Conservation (phyloP, 1,284 basidiomycete genomes). For the Austroboletus niveus region DNA sequence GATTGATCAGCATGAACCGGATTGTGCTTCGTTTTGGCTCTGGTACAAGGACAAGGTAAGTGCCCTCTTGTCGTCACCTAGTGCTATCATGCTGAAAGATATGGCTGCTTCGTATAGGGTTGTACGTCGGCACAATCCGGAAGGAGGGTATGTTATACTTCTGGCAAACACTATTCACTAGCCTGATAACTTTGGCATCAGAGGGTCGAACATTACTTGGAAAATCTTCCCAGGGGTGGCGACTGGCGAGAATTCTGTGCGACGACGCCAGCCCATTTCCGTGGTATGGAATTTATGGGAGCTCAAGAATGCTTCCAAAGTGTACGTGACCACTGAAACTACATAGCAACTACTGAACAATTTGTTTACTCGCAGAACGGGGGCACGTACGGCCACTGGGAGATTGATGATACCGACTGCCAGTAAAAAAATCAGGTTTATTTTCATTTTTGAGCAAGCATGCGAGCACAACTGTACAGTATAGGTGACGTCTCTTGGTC, state of each 20-base stretch:
- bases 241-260: constrained; percentile 33
- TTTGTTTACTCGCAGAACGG: constrained; percentile 7
- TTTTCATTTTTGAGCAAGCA: too few species aligned
- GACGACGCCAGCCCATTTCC: constrained; percentile 28
- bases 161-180: not conserved
- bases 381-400: constrained; percentile 25
- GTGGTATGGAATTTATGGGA: constrained; percentile 21
- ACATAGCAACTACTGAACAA: not conserved
- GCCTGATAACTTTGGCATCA: not conserved
- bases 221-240: constrained; percentile 22
- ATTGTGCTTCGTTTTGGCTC: constrained; percentile 21
- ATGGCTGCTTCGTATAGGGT: constrained; percentile 2
- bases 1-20: constrained; percentile 21
- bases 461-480: too few species aligned
- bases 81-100: not conserved
- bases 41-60: constrained; percentile 22
- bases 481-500: too few species aligned
- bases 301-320: constrained; percentile 23
- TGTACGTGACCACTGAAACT: constrained; percentile 3
- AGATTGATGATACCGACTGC: constrained; percentile 23
- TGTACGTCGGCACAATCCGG: constrained; percentile 18
- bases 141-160: constrained; percentile 12
- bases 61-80: not conserved
- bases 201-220: constrained; percentile 26
- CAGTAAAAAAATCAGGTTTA: not conserved